Percentiles rank a stretch among this genome's conserved stretches.
Conservation (phyloP, 495 filamentous ascomycete species). For the Penicillium cataractarum region DNA sequence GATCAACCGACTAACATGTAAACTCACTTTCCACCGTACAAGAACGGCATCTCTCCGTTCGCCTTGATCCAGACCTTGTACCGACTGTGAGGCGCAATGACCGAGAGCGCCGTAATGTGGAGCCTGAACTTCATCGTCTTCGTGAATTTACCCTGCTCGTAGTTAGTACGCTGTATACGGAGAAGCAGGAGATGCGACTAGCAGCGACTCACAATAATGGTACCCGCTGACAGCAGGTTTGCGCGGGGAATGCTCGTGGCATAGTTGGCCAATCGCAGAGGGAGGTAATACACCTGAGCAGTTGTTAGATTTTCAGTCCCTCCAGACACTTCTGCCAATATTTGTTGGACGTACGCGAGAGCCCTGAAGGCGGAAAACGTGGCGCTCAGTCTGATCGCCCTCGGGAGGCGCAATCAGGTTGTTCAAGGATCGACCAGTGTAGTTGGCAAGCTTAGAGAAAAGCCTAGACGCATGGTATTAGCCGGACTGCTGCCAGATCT, state of each 20-base stretch:
- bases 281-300: slow-evolving; percentile 69
- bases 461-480: slow-evolving; percentile 37
- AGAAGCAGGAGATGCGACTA: not conserved
- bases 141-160: slow-evolving; percentile 59
- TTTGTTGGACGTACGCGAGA: slow-evolving; percentile 54
- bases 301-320: not conserved
- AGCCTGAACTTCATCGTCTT: slow-evolving; percentile 80
- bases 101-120: slow-evolving; percentile 60
- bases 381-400: slow-evolving; percentile 62
- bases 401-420: slow-evolving; percentile 76
- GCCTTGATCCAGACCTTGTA: slow-evolving; percentile 94
- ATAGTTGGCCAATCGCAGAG: slow-evolving; percentile 84
- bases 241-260: slow-evolving; percentile 80
- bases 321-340: not conserved
- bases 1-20: not conserved
- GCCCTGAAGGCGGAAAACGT: slow-evolving; percentile 84
- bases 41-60: slow-evolving; percentile 77
- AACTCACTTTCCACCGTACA: slow-evolving; percentile 75
- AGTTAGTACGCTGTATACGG: not conserved
- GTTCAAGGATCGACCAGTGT: slow-evolving; percentile 77
- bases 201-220: slow-evolving; percentile 30
- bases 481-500: not conserved
- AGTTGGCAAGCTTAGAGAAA: slow-evolving; percentile 83
- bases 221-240: slow-evolving; percentile 80
- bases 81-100: slow-evolving; percentile 84